A percentile compares a stretch with the other conserved stretches of the same genome.
These are phyloP conservation scores for Musa schizocarpa DNA, from an alignment of 176 grass and related monocot genomes.

Conservation along the genomic window DNA sequence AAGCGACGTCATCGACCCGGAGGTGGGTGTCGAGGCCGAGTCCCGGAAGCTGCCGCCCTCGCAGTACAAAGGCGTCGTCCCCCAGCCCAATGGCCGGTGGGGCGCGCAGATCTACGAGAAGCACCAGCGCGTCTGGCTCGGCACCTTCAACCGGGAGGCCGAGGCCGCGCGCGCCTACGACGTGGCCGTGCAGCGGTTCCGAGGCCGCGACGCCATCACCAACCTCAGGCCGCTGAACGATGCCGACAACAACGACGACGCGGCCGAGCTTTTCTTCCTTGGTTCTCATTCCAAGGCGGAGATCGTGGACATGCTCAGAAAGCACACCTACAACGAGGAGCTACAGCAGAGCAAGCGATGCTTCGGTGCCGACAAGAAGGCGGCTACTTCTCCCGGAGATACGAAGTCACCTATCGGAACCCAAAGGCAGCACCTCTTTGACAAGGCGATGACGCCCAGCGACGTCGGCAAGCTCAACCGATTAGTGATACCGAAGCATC, in stretches of 20 bases:
- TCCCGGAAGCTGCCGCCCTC: conserved; percentile 43
- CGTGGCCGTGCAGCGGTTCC: neutral
- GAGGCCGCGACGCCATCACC: neutral
- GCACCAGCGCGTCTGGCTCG: conserved; percentile 93
- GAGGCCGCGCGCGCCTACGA: no score
- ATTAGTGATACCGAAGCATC: neutral
- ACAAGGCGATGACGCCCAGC: neutral
- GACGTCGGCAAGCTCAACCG: conserved; percentile 8
- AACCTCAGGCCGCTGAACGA: neutral
- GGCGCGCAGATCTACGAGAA: conserved; percentile 98
- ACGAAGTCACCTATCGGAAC: no score
- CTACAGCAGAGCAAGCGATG: neutral
- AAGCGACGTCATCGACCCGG: no score
- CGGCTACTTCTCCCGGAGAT: neutral
- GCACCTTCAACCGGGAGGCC: conserved; percentile 39
- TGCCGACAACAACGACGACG: neutral
- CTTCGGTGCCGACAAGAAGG: neutral
- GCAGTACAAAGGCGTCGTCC: conserved; percentile 86
- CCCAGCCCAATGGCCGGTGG: conserved; percentile 92
- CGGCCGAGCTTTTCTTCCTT: neutral
- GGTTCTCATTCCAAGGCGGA: neutral
- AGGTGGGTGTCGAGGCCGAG: no score
- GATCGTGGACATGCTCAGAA: neutral
- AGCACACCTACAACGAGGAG: conserved; percentile 3
- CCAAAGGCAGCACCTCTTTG: neutral